These are phyloP conservation scores for Cryphonectria japonica DNA, from an alignment of 2,329 filamentous ascomycete genomes.

Conservation along the genomic window DNA sequence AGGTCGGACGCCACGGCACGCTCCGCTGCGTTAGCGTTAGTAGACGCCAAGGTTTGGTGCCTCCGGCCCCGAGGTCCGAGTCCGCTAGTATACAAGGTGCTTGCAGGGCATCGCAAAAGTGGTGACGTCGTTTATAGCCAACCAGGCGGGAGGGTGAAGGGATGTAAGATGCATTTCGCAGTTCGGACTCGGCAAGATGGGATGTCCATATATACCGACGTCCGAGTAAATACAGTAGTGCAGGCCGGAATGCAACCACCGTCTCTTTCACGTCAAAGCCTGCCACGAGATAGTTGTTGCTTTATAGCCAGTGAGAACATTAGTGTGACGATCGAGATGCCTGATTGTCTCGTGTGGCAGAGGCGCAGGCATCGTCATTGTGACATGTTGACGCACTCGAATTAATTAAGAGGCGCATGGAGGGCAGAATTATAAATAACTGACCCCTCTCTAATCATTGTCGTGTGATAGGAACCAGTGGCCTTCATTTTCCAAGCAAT, in stretches of 20 bases:
- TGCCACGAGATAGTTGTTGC: neutral
- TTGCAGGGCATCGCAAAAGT: neutral
- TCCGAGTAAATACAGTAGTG: neutral
- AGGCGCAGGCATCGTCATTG: neutral
- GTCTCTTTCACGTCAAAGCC: neutral
- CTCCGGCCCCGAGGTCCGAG: neutral
- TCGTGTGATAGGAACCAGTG: neutral
- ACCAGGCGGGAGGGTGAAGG: neutral
- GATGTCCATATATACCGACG: slow-evolving; percentile 1
- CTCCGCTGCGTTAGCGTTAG: neutral
- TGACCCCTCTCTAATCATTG: neutral
- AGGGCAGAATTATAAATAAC: neutral
- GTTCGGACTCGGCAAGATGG: slow-evolving; percentile 5
- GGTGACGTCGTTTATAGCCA: slow-evolving; percentile 5
- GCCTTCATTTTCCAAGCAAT: neutral
- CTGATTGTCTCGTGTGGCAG: neutral
- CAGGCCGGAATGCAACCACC: neutral
- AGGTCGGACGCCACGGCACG: neutral
- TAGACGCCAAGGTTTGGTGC: neutral
- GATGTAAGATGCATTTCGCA: neutral
- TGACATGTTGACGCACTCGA: neutral
- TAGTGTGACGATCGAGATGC: neutral
- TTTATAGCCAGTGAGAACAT: neutral
- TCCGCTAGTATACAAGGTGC: neutral
- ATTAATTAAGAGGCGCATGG: neutral